Base-by-base conservation (phyloP, 768 basidiomycete genomes). In the Rubroboletus satanas region DNA sequence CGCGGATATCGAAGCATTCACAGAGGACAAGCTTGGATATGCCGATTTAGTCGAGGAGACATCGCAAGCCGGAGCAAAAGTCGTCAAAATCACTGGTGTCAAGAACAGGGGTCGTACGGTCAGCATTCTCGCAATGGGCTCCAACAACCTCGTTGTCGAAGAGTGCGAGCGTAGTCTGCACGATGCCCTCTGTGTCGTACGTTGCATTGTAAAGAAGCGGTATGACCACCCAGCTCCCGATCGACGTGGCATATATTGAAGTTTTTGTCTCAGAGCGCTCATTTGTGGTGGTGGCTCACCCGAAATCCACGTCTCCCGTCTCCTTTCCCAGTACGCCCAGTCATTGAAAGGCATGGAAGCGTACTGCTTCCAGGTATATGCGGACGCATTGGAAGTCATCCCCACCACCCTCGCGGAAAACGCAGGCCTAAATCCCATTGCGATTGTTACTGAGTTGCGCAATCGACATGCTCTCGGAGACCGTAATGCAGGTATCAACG, bases 121-220 rank as follows among this genome's bases (percentile, higher is more conserved):
- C 58, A 91, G 89, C 66, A 89, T 99, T 60, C 84, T 99, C 49
- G 96, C 93, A 37, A 98, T 93, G 76, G 97, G 97, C 54, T 82
- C 81, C 65, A 99, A 98, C 76, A 81, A 81, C 55, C 80, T 99
- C 44, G 94, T 99, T 0, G 83, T 98, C 47, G 97, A 98, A 70
- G 97, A 99, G 73, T 91, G 88, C 63, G 97, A 98, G 76, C 86
- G 97, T 52, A 94, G 92, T 81, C 75, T 99, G 62, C 97, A 99
- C 73, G 97, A 99, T 69, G 96, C 97, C 0, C 82, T 98, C n/a
- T 98, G 97, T 69, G 97, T 99, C 31, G 94, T 99, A 5, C 83
- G 97, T 48, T 99, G 97, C 76, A 80, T 99, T 49, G 95, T 99
- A 45, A 98, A 99, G 77, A 98, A 98, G 76, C 80, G 95, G 96